A percentile compares a stretch with the other conserved stretches of the same genome.
Evolutionary conservation across 2,329 filamentous ascomycete genomes (phyloP).

Genomic region (Pseudogymnoascus sp.): DNA sequence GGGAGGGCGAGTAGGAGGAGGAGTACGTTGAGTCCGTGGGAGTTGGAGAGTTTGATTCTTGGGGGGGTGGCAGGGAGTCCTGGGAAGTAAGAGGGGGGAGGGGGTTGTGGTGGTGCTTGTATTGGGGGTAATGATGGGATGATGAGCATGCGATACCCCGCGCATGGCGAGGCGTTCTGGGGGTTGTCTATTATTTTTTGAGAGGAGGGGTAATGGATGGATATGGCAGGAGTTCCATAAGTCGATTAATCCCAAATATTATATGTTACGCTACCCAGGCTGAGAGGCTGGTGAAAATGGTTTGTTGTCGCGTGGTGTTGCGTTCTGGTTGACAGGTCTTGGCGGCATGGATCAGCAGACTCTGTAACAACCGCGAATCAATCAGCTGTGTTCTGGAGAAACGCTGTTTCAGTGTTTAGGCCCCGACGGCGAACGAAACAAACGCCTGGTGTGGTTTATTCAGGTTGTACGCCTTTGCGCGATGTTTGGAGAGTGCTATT

Average conservation of each 20-base stretch:
- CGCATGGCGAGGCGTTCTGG: neutral
- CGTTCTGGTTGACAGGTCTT: neutral
- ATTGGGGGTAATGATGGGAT: neutral
- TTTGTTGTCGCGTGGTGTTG: neutral
- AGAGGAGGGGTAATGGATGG: neutral
- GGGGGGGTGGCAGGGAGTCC: slow-evolving; percentile 25
- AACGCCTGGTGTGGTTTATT: neutral
- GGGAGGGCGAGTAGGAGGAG: slow-evolving; percentile 52
- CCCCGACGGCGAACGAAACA: neutral
- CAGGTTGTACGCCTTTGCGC: neutral
- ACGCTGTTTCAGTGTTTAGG: neutral
- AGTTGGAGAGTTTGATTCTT: slow-evolving; percentile 57
- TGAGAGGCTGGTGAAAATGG: neutral
- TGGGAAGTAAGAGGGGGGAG: neutral
- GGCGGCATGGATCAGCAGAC: neutral
- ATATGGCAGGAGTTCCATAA: neutral
- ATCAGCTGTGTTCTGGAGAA: neutral
- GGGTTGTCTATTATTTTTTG: neutral
- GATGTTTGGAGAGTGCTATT: neutral
- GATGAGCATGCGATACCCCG: neutral
- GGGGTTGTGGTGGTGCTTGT: too few relatives aligned
- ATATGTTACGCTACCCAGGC: neutral
- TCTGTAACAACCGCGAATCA: neutral
- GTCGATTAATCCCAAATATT: neutral
- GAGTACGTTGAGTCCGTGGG: slow-evolving; percentile 68